A percentile compares a stretch with the other conserved stretches of the same genome.
Evolutionary conservation across 176 grass and related monocot genomes (phyloP).

Genomic region (Cenchrus fungigraminus): DNA sequence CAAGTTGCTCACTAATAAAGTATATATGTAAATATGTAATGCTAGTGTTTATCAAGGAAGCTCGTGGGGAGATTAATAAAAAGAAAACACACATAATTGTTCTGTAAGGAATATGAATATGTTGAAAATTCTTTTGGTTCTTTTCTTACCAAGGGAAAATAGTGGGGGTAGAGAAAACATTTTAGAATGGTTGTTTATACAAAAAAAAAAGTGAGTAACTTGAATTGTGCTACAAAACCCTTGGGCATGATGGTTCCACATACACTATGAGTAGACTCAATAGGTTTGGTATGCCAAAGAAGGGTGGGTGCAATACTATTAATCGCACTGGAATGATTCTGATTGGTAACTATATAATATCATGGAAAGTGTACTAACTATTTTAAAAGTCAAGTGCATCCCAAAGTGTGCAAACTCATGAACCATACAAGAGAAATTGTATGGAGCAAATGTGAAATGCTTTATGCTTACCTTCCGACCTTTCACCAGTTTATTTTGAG

Average conservation of each 20-base stretch:
- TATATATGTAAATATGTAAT: neutral
- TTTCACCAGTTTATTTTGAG: slow-evolving; percentile 89
- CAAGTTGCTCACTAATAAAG: neutral
- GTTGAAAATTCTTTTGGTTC: neutral
- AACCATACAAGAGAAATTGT: neutral
- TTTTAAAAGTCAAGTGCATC: neutral
- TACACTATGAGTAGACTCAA: neutral
- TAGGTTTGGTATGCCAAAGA: neutral
- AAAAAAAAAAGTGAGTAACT: neutral
- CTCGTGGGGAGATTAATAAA: neutral
- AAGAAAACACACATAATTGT: neutral
- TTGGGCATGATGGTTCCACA: neutral
- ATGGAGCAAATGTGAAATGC: neutral
- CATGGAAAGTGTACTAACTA: neutral
- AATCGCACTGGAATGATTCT: neutral
- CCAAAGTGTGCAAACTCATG: slow-evolving; percentile 4
- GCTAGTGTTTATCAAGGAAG: neutral
- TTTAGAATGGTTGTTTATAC: neutral
- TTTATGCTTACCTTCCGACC: slow-evolving; percentile 68
- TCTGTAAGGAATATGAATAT: neutral
- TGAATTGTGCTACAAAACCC: neutral
- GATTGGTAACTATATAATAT: neutral
- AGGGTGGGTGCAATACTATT: neutral
- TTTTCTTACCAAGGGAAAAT: neutral
- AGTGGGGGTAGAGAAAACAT: too few species aligned